These are phyloP conservation scores for Cercospora sojina DNA, from an alignment of 2,329 filamentous ascomycete species.

Conservation along the genomic window DNA sequence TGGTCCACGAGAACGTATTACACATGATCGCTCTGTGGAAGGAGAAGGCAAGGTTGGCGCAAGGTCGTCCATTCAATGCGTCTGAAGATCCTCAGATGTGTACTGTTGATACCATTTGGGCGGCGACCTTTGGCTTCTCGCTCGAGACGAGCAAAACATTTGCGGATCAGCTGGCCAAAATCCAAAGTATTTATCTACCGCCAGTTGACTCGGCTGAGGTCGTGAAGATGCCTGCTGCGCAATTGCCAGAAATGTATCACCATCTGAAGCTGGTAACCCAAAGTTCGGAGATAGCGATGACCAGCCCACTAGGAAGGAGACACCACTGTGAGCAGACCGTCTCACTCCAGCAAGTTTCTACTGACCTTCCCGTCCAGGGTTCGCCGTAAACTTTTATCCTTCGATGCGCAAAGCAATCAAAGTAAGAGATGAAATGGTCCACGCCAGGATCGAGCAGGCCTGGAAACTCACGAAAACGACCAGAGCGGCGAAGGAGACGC, in stretches of 20 bases:
- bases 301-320: background rate
- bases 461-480: background rate
- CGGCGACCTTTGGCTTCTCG: constrained; percentile 4
- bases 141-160: background rate
- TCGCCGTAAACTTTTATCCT: constrained; percentile 14
- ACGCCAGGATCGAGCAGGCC: background rate
- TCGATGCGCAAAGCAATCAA: background rate
- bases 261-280: background rate
- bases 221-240: background rate
- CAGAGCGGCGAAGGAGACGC: constrained; percentile 16
- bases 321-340: background rate
- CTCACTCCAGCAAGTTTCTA: background rate
- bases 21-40: constrained; percentile 2
- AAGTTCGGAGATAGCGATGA: constrained; percentile 7
- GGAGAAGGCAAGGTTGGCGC: background rate
- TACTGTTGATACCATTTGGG: constrained; percentile 10
- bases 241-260: background rate
- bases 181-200: background rate
- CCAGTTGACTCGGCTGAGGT: background rate
- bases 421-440: background rate
- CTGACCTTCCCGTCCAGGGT: background rate
- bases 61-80: background rate
- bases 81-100: background rate
- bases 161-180: background rate
- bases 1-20: background rate